Evolutionary conservation across 2,329 filamentous ascomycete species (phyloP).

Genomic region (Parastagonospora nodorum): DNA sequence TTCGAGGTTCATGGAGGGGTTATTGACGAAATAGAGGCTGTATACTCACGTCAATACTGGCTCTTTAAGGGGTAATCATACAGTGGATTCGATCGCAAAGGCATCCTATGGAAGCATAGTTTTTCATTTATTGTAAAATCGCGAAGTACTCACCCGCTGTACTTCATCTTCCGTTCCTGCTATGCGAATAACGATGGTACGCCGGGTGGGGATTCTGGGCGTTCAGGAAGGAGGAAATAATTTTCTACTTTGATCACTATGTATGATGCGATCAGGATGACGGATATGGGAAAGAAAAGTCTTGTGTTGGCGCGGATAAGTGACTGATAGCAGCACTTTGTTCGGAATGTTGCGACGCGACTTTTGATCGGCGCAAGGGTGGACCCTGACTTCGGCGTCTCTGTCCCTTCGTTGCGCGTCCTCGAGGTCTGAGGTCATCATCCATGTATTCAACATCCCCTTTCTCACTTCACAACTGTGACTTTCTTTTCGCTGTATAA

Average conservation of each 20-base stretch:
- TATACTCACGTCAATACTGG: background rate
- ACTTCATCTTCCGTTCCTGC: constrained; percentile 18
- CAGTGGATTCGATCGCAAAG: background rate
- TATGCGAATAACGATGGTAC: no score
- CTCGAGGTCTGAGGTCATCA: constrained; percentile 9
- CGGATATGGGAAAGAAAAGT: no score
- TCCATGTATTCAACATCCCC: constrained; percentile 11
- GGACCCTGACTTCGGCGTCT: constrained; percentile 2
- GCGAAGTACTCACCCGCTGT: constrained; percentile 18
- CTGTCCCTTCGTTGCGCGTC: background rate
- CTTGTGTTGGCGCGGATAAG: no score
- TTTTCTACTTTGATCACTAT: no score
- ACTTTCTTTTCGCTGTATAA: background rate
- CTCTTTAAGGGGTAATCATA: background rate
- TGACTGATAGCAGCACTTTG: no score
- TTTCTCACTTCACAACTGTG: constrained; percentile 1
- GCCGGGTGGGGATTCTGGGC: no score
- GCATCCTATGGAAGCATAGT: background rate
- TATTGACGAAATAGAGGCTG: constrained; percentile 43
- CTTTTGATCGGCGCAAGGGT: background rate
- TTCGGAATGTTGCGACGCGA: background rate
- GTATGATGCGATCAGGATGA: no score
- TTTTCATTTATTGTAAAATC: background rate
- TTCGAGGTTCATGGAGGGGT: constrained; percentile 27
- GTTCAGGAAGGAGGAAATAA: no score